phyloP scores from a whole-genome alignment of 768 basidiomycete genomes.

The Leccinum obscurum region DNA sequence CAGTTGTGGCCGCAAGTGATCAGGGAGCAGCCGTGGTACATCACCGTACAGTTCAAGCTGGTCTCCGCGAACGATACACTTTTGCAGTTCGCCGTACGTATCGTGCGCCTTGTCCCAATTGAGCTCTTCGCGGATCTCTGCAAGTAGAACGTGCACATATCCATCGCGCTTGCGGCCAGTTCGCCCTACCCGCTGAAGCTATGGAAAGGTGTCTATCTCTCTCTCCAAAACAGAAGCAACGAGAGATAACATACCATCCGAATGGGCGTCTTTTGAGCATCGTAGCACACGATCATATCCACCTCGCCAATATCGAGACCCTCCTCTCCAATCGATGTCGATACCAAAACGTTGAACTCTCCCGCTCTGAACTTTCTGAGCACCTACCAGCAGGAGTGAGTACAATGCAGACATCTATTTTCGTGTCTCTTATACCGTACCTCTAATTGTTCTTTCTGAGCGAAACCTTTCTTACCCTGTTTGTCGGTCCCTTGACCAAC shows the following conservation, averaged over 20 bases:
- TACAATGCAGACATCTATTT: conserved; percentile 6
- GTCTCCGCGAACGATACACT: conserved; percentile 80
- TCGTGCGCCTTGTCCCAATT: conserved; percentile 89
- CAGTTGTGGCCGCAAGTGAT: conserved; percentile 70
- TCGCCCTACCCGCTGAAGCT: conserved; percentile 95
- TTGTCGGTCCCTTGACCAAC: conserved; percentile 90
- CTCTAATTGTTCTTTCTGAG: conserved; percentile 89
- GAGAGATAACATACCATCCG: conserved; percentile 70
- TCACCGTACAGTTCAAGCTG: conserved; percentile 93
- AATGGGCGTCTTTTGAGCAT: conserved; percentile 93
- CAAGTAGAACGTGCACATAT: conserved; percentile 85
- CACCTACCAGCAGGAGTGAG: conserved; percentile 47
- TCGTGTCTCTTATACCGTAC: conserved; percentile 43
- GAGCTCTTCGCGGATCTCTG: conserved; percentile 86
- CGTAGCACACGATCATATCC: conserved; percentile 94
- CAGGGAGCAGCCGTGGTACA: conserved; percentile 82
- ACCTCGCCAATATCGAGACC: conserved; percentile 98
- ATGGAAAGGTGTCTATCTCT: conserved; percentile 8
- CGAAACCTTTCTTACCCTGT: conserved; percentile 82
- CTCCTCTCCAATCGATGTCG: conserved; percentile 97
- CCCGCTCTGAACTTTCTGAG: conserved; percentile 86
- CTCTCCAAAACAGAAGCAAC: background rate
- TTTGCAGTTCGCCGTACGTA: conserved; percentile 86
- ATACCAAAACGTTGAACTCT: conserved; percentile 88
- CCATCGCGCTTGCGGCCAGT: conserved; percentile 93